phyloP scores from a whole-genome alignment of 2,329 filamentous ascomycete genomes.

The Daldinia sp. region DNA sequence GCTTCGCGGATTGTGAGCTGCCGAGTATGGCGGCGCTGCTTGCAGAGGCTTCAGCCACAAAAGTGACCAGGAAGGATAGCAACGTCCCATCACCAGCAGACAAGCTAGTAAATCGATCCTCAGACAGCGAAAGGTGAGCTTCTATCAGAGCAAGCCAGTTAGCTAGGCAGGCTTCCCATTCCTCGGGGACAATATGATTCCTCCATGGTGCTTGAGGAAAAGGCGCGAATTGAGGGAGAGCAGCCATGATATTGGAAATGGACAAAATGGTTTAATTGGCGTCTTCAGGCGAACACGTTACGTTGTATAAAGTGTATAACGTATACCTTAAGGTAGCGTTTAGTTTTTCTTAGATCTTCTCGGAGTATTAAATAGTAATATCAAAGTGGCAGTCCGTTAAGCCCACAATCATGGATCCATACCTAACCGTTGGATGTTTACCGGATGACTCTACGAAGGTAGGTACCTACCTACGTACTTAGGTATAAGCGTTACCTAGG shows the following conservation, averaged over 20 bases:
- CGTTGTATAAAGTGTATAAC: neutral
- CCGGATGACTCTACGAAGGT: constrained; percentile 37
- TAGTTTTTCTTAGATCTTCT: neutral
- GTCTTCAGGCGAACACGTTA: neutral
- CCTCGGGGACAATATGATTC: constrained; percentile 68
- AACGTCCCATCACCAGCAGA: constrained; percentile 67
- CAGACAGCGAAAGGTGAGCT: constrained; percentile 67
- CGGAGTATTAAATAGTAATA: neutral
- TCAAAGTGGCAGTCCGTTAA: neutral
- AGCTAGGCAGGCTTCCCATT: constrained; percentile 81
- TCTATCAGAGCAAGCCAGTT: constrained; percentile 77
- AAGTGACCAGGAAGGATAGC: constrained; percentile 70
- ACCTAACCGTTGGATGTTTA: too few species aligned
- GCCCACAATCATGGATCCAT: constrained; percentile 19
- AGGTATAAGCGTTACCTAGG: neutral
- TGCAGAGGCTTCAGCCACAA: constrained; percentile 64
- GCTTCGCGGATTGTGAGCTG: constrained; percentile 46
- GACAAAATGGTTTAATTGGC: neutral
- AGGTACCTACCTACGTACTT: neutral
- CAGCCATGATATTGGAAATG: constrained; percentile 47
- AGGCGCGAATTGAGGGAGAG: constrained; percentile 76
- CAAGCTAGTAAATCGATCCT: constrained; percentile 61
- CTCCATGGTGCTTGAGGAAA: constrained; percentile 77
- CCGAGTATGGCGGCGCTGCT: constrained; percentile 49
- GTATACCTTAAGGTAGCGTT: too few species aligned